These are phyloP conservation scores for Neurospora sp. DNA, from an alignment of 495 filamentous ascomycete genomes.

Conservation along the genomic window DNA sequence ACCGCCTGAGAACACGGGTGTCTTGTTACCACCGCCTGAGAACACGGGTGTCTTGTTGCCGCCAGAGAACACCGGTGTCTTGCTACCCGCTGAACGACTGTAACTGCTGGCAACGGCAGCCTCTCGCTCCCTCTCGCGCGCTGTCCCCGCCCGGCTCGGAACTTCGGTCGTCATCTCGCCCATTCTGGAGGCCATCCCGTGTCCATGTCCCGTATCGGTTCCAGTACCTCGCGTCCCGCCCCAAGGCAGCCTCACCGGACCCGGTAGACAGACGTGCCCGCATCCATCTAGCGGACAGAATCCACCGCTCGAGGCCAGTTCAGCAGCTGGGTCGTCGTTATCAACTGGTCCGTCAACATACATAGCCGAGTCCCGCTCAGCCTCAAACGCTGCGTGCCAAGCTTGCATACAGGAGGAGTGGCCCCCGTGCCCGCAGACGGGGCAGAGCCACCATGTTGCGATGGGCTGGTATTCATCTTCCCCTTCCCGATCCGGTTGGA, in stretches of 20 bases:
- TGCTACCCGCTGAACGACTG: neutral
- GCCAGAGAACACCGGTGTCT: neutral
- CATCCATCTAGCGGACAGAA: constrained; percentile 65
- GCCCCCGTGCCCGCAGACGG: constrained; percentile 65
- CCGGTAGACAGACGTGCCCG: constrained; percentile 60
- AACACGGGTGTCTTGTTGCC: neutral
- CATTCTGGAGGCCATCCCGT: constrained; percentile 40
- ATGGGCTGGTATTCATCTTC: constrained; percentile 13
- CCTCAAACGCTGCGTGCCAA: constrained; percentile 44
- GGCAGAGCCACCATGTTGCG: constrained; percentile 57
- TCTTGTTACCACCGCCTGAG: neutral
- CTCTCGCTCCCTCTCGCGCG: constrained; percentile 14
- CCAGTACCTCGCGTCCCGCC: neutral
- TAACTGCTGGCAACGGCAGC: neutral
- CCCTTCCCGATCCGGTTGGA: neutral
- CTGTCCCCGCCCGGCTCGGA: constrained; percentile 27
- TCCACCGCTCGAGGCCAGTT: constrained; percentile 48
- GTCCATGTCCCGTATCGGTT: neutral
- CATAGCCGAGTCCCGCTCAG: constrained; percentile 2
- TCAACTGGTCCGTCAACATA: constrained; percentile 2
- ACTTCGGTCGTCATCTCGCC: constrained; percentile 31
- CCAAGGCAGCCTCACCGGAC: constrained; percentile 22
- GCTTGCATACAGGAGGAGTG: constrained; percentile 56
- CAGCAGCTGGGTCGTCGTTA: constrained; percentile 8
- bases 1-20: neutral